Evolutionary conservation across 1,284 basidiomycete species (phyloP), one percentile per base, ranked within the genome.

Genomic region (Fomes fomentarius): DNA sequence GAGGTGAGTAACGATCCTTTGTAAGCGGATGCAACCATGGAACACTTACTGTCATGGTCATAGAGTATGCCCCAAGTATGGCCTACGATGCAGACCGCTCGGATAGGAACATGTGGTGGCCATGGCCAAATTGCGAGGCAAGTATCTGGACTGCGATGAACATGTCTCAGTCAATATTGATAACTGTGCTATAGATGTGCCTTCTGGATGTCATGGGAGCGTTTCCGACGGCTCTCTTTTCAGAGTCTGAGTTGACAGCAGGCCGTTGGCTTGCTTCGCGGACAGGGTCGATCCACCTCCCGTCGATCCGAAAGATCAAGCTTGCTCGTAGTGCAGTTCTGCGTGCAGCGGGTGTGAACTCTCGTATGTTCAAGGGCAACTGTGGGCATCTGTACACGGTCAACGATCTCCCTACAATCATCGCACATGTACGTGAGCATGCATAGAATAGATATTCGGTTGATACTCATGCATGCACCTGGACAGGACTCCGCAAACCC

Each of bases 401-500:
- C 43, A 56, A 56, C 28, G 26, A 30, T 22, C 43, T 56, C 21
- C 7, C 30, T 6, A 48, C 51, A 22, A 56, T 56, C 38, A 31
- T 56, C 19, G 34, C 54, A 22, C 54, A 56, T 43, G 54, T 56
- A 25, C 33, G 43, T 51, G 15, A 8, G 34, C 28, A 12, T 30
- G 9, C 21, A 3, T 12, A 22, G 3, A 26, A 15, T 34, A 31
- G 4, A 9, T 24, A 11, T 4, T 14, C 15, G 37, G n/a, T n/a
- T 17, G 30, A 49, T 24, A 8, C n/a, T 30, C 15, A 11, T 33
- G 24, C 38, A 4, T 3, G 30, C n/a, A 14, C 24, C 12, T 22
- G 10, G n/a, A 6, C 19, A 74, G 72, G 69, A 75, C 52, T 65
- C 73, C 59, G 58, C 69, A 2, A 66, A 66, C 39, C 64, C 65